A percentile compares a stretch with the other conserved stretches of the same genome.
These are phyloP conservation scores for Dothideomycetes sp. DNA, from an alignment of 2,329 filamentous ascomycete genomes.

Conservation along the genomic window DNA sequence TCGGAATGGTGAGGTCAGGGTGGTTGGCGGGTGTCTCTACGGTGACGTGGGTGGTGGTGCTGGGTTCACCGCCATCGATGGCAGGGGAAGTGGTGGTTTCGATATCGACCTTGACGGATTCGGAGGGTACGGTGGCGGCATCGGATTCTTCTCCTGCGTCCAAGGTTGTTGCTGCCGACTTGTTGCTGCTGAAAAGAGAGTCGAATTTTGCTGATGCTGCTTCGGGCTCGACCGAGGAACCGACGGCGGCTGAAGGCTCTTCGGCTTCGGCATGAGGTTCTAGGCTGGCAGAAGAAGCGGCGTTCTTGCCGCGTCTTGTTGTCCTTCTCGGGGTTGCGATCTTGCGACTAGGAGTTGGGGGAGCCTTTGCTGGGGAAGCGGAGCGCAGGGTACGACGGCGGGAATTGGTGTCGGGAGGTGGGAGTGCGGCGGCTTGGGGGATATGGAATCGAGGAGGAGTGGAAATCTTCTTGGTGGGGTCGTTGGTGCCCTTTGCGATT, in stretches of 20 bases:
- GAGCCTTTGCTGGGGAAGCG: constrained; percentile 45
- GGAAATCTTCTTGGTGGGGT: constrained; percentile 56
- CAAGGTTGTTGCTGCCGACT: constrained; percentile 6
- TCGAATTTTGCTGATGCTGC: constrained; percentile 20
- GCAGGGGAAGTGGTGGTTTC: constrained; percentile 51
- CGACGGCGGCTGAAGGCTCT: constrained; percentile 24
- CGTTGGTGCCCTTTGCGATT: constrained; percentile 58
- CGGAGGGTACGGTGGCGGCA: constrained; percentile 5
- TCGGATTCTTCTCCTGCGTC: constrained; percentile 24
- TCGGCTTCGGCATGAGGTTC: constrained; percentile 23
- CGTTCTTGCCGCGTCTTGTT: constrained; percentile 35
- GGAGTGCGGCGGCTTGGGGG: constrained; percentile 19
- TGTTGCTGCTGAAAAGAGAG: constrained; percentile 14
- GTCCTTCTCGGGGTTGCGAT: constrained; percentile 45
- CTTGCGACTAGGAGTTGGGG: constrained; percentile 34
- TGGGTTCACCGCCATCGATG: constrained; percentile 49
- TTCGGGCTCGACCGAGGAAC: constrained; percentile 22
- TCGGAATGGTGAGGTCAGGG: constrained; percentile 60
- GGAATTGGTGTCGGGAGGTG: constrained; percentile 26
- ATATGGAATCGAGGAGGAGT: constrained; percentile 67
- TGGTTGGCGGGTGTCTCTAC: constrained; percentile 63
- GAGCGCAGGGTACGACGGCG: constrained; percentile 51
- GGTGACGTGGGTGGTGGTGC: constrained; percentile 63
- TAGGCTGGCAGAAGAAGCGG: constrained; percentile 23
- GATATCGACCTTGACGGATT: constrained; percentile 59